Conservation (phyloP, 2,329 filamentous ascomycete genomes). For the Ophiostoma sp. region DNA sequence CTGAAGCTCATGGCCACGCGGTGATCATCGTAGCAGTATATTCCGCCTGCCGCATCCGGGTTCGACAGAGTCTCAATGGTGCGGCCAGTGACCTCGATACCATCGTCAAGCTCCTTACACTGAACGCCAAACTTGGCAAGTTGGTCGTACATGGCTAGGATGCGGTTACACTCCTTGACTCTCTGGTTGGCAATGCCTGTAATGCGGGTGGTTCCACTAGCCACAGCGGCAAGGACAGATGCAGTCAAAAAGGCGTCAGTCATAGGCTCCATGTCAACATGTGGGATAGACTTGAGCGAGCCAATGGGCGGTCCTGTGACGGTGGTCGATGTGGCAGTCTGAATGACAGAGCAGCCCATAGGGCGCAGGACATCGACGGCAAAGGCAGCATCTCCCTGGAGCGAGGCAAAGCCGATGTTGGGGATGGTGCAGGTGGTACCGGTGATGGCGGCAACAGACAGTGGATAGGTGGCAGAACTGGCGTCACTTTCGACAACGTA, state of each 20-base stretch:
- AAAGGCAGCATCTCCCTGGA: constrained; percentile 93
- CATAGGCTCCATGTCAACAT: constrained; percentile 98
- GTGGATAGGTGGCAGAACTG: constrained; percentile 92
- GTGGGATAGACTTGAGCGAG: constrained; percentile 64
- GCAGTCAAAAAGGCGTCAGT: constrained; percentile 97
- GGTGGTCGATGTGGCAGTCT: constrained; percentile 80
- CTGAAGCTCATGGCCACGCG: constrained; percentile 98
- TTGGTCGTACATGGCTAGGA: constrained; percentile 90
- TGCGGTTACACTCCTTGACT: constrained; percentile 97
- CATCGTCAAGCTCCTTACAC: constrained; percentile 85
- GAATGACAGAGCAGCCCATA: constrained; percentile 89
- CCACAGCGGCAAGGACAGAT: constrained; percentile 85
- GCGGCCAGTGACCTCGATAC: constrained; percentile 67
- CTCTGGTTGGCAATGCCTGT: constrained; percentile 95
- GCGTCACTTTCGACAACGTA: constrained; percentile 96
- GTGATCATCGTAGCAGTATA: constrained; percentile 96
- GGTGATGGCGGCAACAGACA: constrained; percentile 90
- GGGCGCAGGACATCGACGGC: constrained; percentile 82
- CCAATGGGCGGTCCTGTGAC: constrained; percentile 82
- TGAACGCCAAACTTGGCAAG: constrained; percentile 86
- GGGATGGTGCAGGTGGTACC: constrained; percentile 93
- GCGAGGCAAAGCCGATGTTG: constrained; percentile 86
- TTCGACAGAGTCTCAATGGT: constrained; percentile 45
- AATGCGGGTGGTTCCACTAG: constrained; percentile 76
- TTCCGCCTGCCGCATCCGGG: constrained; percentile 51